phyloP scores from a whole-genome alignment of 495 filamentous ascomycete species.

The Bathelium albidoporum region DNA sequence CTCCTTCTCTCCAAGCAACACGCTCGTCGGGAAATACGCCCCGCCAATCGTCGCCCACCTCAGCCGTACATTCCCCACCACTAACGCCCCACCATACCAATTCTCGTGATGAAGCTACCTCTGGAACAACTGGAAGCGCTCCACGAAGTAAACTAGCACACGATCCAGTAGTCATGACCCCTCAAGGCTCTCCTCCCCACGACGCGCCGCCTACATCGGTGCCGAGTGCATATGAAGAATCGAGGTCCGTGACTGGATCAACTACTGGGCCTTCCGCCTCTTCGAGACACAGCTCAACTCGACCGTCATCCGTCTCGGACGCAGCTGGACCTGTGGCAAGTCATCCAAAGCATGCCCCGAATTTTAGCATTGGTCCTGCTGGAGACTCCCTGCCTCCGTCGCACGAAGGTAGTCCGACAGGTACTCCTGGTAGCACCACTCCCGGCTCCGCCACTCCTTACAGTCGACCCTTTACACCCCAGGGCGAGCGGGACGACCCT shows the following conservation, averaged over 20 bases:
- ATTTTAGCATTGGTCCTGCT: slow-evolving; percentile 61
- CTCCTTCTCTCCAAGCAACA: slow-evolving; percentile 21
- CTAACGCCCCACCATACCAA: slow-evolving; percentile 74
- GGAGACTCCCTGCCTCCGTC: slow-evolving; percentile 58
- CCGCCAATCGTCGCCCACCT: slow-evolving; percentile 39
- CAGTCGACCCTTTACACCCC: slow-evolving; percentile 57
- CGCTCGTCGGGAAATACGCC: slow-evolving; percentile 36
- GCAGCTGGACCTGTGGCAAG: slow-evolving; percentile 30
- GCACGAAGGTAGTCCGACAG: slow-evolving; percentile 42
- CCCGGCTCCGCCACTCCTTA: slow-evolving; percentile 38
- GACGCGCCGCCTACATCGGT: slow-evolving; percentile 26
- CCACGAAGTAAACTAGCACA: slow-evolving; percentile 3
- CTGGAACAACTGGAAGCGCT: slow-evolving; percentile 11
- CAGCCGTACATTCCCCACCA: slow-evolving; percentile 75
- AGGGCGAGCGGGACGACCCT: slow-evolving; percentile 73
- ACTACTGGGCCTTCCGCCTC: slow-evolving; percentile 25
- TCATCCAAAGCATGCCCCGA: slow-evolving; percentile 49
- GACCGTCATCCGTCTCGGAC: slow-evolving; percentile 38
- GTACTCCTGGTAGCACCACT: slow-evolving; percentile 50
- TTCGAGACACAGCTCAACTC: slow-evolving; percentile 25
- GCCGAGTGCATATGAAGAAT: slow-evolving; percentile 20
- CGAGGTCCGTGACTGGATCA: slow-evolving; percentile 26
- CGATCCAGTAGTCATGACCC: slow-evolving; percentile 54
- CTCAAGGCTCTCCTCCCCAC: slow-evolving; percentile 41
- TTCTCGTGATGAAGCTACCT: slow-evolving; percentile 38